Evolutionary conservation across 2,329 filamentous ascomycete genomes (phyloP).

Genomic region (Cercospora canescens): DNA sequence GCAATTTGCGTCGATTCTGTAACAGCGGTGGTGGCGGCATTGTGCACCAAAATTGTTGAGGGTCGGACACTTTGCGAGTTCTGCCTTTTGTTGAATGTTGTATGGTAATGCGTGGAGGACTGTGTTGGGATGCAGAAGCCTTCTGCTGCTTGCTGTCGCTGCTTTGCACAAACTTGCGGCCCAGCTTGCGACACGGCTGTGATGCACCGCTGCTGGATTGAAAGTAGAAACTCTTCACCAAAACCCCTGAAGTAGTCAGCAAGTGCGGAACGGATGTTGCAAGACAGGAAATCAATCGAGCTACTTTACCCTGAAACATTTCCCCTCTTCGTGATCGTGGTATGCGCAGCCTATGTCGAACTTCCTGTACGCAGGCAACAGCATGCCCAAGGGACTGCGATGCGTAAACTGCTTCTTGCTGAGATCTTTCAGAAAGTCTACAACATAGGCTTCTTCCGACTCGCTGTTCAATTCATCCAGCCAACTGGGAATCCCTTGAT

Average conservation of each 20-base stretch:
- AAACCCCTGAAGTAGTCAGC: background rate
- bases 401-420: background rate
- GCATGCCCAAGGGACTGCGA: too few species aligned
- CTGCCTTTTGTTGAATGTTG: background rate
- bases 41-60: background rate
- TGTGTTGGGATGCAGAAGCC: background rate
- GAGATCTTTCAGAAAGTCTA: background rate
- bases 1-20: background rate
- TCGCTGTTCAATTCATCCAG: background rate
- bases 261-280: background rate
- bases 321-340: background rate
- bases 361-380: background rate
- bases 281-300: background rate
- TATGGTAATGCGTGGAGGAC: background rate
- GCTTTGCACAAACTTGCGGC: background rate
- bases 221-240: too few species aligned
- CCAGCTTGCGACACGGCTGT: background rate
- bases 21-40: background rate
- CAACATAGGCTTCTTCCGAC: background rate
- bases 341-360: background rate
- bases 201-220: background rate
- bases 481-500: background rate
- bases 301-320: background rate
- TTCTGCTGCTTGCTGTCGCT: background rate
- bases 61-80: background rate